Base-by-base conservation (phyloP, 208 protist species). In the Trypanosoma melophagium region DNA sequence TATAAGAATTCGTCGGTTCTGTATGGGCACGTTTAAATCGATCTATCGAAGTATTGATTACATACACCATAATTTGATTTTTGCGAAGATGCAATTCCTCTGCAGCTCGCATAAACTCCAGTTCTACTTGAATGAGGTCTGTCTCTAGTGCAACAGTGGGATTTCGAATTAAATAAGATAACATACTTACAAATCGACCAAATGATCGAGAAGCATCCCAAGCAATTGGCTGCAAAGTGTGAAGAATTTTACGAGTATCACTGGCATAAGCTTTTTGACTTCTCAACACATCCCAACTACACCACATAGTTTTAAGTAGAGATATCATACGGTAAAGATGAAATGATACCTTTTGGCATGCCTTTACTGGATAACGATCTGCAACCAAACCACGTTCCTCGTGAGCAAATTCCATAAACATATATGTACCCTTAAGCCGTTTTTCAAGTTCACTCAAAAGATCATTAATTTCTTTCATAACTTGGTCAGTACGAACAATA, bases 261-360 rank as follows among this genome's bases (percentile, higher is more conserved):
- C 24, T 45, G 9, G 81, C 78, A 66, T 83, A 86, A 45, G 17
- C 10, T 38, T 66, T 62, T 76, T 95, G 84, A 51, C 87, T 85
- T 38, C 90, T 83, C 19, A 95, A 71, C 28, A 93, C 77, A 40
- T 85, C 83, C 87, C 90, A 95, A 80, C 87, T 91, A 71, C 85
- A 82, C 69, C 76, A 82, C 86, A 93, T 93, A 2, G 87, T 92
- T 75, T 83, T 79, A 49, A 95, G 73, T 51, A 95, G 68, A 47
- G 82, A 77, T 17, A 80, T 66, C 87, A 93, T 93, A 63, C 81
- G 87, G 71, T 91, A 80, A 76, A 96, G 84, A 68, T 86, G 82
- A 41, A 56, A 60, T 56, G 87, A 83, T 9, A 77, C 86, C 28
- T 76, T 57, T 28, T 84, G 74, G 58, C 90, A 96, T 19, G 87